Conservation (phyloP, 257 asterid species). For the Petunia axillaris region DNA sequence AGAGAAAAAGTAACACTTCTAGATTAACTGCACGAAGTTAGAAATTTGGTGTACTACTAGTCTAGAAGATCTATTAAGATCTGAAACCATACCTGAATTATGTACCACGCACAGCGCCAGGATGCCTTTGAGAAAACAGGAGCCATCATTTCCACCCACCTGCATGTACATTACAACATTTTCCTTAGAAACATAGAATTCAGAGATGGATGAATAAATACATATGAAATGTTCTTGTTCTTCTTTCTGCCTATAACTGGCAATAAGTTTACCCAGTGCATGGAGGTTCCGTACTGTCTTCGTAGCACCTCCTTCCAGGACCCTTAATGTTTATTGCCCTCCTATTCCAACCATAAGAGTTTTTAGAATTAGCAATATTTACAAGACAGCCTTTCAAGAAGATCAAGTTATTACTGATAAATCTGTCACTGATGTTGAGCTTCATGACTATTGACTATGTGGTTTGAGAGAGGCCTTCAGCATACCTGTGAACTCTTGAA, state of each 20-base stretch:
- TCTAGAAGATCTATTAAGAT: not conserved
- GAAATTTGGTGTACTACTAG: not conserved
- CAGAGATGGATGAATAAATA: not conserved
- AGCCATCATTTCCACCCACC: slow-evolving; percentile 90
- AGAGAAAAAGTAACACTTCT: slow-evolving; percentile 12
- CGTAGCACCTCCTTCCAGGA: slow-evolving; percentile 55
- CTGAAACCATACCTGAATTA: slow-evolving; percentile 65
- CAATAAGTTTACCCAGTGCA: slow-evolving; percentile 61
- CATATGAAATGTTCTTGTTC: not conserved
- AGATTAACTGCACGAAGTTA: not conserved
- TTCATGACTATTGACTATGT: too few relatives aligned
- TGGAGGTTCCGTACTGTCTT: slow-evolving; percentile 60
- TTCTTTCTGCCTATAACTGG: slow-evolving; percentile 7
- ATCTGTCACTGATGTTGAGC: not conserved
- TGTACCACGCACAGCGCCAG: slow-evolving; percentile 79
- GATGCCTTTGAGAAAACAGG: slow-evolving; percentile 73
- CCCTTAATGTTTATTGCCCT: slow-evolving; percentile 48
- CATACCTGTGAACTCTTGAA: slow-evolving; percentile 67
- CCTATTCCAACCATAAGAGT: slow-evolving; percentile 36
- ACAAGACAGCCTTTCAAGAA: not conserved
- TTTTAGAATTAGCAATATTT: not conserved
- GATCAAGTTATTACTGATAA: not conserved
- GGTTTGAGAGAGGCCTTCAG: too few relatives aligned
- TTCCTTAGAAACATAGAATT: not conserved
- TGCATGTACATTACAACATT: slow-evolving; percentile 27